phyloP scores from a whole-genome alignment of 2,329 filamentous ascomycete genomes.

The Nemania sp. region DNA sequence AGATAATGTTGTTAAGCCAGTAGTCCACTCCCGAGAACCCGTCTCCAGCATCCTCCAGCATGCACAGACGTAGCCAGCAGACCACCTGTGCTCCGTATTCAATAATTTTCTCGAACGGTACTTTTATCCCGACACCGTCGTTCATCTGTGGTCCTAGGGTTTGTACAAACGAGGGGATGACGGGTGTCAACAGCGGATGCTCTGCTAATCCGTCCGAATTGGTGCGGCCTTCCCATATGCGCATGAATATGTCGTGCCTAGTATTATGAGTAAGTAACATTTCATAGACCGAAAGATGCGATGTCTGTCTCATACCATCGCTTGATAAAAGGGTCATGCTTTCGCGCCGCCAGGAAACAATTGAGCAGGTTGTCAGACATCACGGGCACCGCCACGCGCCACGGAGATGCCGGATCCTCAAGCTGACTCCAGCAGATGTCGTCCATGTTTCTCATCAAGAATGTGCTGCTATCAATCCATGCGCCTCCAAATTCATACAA shows the following conservation, averaged over 20 bases:
- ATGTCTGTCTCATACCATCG: slow-evolving; percentile 30
- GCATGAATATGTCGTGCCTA: slow-evolving; percentile 41
- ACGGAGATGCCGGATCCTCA: slow-evolving; percentile 40
- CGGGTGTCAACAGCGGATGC: slow-evolving; percentile 36
- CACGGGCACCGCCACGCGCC: slow-evolving; percentile 36
- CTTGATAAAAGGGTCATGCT: slow-evolving; percentile 46
- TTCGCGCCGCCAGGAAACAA: slow-evolving; percentile 44
- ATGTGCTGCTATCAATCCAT: slow-evolving; percentile 46
- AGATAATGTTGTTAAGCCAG: slow-evolving; percentile 23
- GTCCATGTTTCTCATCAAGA: slow-evolving; percentile 44
- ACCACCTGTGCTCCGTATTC: slow-evolving; percentile 47
- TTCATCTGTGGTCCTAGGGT: slow-evolving; percentile 31
- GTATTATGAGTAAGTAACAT: too few relatives aligned
- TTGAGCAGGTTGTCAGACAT: slow-evolving; percentile 40
- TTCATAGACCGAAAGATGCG: too few relatives aligned
- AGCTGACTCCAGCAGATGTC: slow-evolving; percentile 44
- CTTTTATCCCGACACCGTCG: slow-evolving; percentile 37
- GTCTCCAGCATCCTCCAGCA: slow-evolving; percentile 31
- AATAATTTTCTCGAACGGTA: slow-evolving; percentile 35
- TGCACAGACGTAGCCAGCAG: slow-evolving; percentile 40
- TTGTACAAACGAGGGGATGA: slow-evolving; percentile 33
- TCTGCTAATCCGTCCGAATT: slow-evolving; percentile 33
- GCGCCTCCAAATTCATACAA: slow-evolving; percentile 45
- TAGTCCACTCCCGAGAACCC: slow-evolving; percentile 34
- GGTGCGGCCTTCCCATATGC: slow-evolving; percentile 37